Evolutionary conservation across 1,139 yeast genomes (phyloP).

Genomic region (Starmera stellimalicola): DNA sequence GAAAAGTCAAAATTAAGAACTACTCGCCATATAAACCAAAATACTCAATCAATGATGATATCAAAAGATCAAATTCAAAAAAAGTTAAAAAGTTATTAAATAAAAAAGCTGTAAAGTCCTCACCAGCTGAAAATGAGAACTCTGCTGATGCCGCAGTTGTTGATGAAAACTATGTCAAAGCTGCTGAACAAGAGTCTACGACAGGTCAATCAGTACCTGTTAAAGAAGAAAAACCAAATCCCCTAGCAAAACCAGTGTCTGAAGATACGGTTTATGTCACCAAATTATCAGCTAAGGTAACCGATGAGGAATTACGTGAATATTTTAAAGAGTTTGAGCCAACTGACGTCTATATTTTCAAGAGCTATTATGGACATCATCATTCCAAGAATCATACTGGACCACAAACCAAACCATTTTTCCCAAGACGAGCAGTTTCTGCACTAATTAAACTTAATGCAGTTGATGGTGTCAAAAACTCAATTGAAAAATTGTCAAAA

Average conservation of each 20-base stretch:
- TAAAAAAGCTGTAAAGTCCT: conserved; percentile 1
- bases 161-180: conserved; percentile 17
- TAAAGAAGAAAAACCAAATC: conserved; percentile 2
- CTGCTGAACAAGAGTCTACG: conserved; percentile 1
- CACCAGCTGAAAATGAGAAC: not conserved
- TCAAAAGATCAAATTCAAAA: conserved; percentile 29
- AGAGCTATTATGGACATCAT: conserved; percentile 23
- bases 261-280: conserved; percentile 44
- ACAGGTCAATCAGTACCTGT: conserved; percentile 3
- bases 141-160: conserved; percentile 34
- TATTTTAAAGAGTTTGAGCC: conserved; percentile 38
- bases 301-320: conserved; percentile 33
- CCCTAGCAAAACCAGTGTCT: conserved; percentile 24
- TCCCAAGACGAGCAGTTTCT: conserved; percentile 17
- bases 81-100: conserved; percentile 31
- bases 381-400: conserved; percentile 17
- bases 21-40: conserved; percentile 33
- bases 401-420: not conserved
- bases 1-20: conserved; percentile 28
- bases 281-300: conserved; percentile 31
- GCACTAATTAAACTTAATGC: conserved; percentile 46
- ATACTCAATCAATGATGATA: conserved; percentile 25
- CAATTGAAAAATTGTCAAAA: conserved; percentile 33
- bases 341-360: conserved; percentile 37
- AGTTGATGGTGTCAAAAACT: conserved; percentile 32